Conservation (phyloP, 177 flowering plant species). For the Vitis hybrid region DNA sequence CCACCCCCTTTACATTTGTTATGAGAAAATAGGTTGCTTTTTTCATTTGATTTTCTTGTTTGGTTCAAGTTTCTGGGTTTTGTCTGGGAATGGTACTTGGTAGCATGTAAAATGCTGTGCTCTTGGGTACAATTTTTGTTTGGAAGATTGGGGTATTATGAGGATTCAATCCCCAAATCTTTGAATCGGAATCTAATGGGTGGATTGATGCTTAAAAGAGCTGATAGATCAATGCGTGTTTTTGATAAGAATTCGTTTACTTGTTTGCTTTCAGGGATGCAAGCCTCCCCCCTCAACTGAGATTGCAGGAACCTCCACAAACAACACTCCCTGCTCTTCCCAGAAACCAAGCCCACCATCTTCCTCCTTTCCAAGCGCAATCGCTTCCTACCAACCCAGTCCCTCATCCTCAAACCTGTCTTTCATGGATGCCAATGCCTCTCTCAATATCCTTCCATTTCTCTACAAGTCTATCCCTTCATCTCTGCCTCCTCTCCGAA, state of each 20-base stretch:
- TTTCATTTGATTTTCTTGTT: too few relatives aligned
- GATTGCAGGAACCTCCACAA: slow-evolving; percentile 54
- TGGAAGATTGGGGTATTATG: not conserved
- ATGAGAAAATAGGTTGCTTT: not conserved
- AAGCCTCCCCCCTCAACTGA: slow-evolving; percentile 51
- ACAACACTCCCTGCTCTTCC: slow-evolving; percentile 70
- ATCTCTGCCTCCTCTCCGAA: slow-evolving; percentile 72
- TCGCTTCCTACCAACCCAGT: slow-evolving; percentile 63
- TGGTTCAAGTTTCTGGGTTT: slow-evolving; percentile 1
- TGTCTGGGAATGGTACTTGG: too few relatives aligned
- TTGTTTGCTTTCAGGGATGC: slow-evolving; percentile 54
- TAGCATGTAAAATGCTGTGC: too few relatives aligned
- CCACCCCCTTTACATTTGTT: not conserved
- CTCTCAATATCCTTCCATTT: slow-evolving; percentile 36
- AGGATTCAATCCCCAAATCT: not conserved
- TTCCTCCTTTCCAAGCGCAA: slow-evolving; percentile 56
- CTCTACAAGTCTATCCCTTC: slow-evolving; percentile 40
- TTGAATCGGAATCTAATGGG: too few relatives aligned
- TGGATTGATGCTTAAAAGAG: too few relatives aligned
- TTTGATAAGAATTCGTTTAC: too few relatives aligned
- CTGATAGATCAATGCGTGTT: too few relatives aligned
- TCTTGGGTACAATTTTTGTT: too few relatives aligned
- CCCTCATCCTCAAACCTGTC: slow-evolving; percentile 70
- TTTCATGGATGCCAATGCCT: slow-evolving; percentile 26
- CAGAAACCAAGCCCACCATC: slow-evolving; percentile 78